These are phyloP conservation scores for Beauveria scarabaeidicola DNA, from an alignment of 2,329 filamentous ascomycete genomes.

Conservation along the genomic window DNA sequence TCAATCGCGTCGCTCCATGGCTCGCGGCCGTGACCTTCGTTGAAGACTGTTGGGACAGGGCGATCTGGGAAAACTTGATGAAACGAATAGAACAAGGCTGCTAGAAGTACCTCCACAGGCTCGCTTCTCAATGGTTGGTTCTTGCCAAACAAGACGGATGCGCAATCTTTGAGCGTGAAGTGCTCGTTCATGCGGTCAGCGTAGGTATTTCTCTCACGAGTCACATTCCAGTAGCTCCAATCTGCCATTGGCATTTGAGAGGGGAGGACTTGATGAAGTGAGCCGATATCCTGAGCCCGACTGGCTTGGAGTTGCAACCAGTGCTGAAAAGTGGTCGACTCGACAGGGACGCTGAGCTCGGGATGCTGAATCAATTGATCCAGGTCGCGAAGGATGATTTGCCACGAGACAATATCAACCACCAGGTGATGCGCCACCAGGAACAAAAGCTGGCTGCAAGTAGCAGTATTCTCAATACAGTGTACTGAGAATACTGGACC, in stretches of 20 bases:
- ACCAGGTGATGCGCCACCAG: conserved; percentile 8
- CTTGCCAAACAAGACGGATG: conserved; percentile 13
- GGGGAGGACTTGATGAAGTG: background rate
- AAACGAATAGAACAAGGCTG: background rate
- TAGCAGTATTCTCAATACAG: background rate
- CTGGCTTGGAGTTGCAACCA: background rate
- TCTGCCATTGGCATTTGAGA: background rate
- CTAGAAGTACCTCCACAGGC: conserved; percentile 19
- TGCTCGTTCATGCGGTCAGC: background rate
- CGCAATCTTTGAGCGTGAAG: background rate
- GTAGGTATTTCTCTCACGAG: background rate
- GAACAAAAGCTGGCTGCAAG: background rate
- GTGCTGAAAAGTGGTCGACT: background rate
- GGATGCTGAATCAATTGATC: background rate
- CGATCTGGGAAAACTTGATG: conserved; percentile 21
- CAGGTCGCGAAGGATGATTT: conserved; percentile 19
- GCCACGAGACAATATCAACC: conserved; percentile 40
- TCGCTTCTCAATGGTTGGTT: conserved; percentile 34
- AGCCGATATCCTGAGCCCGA: background rate
- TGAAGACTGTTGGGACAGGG: conserved; percentile 21
- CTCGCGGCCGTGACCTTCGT: conserved; percentile 28
- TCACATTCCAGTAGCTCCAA: background rate
- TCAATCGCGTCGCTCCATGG: conserved; percentile 22
- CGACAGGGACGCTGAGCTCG: background rate
- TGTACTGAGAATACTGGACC: background rate